A percentile compares a stretch with the other conserved stretches of the same genome.
These are phyloP conservation scores for Plasmodium ovale DNA, from an alignment of 169 alveolate species.

Conservation along the genomic window DNA sequence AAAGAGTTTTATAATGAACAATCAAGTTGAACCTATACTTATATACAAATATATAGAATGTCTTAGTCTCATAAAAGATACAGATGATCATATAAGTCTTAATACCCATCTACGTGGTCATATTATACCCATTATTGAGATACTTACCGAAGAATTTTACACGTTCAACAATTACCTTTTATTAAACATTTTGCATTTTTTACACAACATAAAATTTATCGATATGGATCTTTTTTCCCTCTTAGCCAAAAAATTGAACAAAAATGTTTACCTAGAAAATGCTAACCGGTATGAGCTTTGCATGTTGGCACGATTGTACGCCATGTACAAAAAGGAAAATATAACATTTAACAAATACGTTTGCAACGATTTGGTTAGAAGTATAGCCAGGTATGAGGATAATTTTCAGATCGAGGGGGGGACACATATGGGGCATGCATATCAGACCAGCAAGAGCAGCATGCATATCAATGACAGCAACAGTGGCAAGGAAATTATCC, in stretches of 20 bases:
- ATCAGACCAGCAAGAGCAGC: not conserved
- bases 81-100: constrained; percentile 3
- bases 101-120: not conserved
- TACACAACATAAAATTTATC: constrained; percentile 22
- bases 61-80: constrained; percentile 11
- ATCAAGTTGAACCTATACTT: constrained; percentile 38
- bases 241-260: constrained; percentile 46
- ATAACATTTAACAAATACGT: constrained; percentile 53
- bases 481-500: too few relatives aligned
- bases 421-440: not conserved
- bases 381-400: constrained; percentile 52
- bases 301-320: constrained; percentile 48
- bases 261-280: constrained; percentile 57
- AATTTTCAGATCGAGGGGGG: constrained; percentile 19
- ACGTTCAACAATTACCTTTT: constrained; percentile 42
- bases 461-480: not conserved
- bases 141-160: constrained; percentile 33
- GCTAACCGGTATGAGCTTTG: constrained; percentile 59
- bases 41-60: constrained; percentile 64
- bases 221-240: constrained; percentile 35
- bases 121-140: constrained; percentile 30
- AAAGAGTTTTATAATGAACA: constrained; percentile 27
- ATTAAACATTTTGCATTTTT: constrained; percentile 37
- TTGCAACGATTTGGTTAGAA: constrained; percentile 33
- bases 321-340: constrained; percentile 56